phyloP scores from a whole-genome alignment of 805 yeast genomes.

The Candida ovalis region DNA sequence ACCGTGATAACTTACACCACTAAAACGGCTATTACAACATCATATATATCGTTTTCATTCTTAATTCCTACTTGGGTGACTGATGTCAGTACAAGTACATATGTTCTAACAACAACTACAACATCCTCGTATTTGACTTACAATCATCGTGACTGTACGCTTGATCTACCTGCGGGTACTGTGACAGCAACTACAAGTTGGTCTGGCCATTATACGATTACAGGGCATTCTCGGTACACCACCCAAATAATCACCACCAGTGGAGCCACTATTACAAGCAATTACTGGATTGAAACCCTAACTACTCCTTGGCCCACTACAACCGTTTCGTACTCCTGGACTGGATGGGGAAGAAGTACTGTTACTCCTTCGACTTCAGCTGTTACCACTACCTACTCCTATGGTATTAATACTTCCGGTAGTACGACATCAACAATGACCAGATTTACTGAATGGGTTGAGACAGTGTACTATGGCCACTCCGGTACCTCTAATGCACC shows the following conservation, averaged over 20 bases:
- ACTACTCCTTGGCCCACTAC: not conserved
- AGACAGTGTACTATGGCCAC: not conserved
- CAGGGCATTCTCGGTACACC: not conserved
- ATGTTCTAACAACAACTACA: constrained; percentile 1
- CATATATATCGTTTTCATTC: not conserved
- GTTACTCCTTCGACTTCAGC: not conserved
- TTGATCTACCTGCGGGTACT: not conserved
- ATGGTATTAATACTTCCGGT: not conserved
- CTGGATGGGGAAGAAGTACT: not conserved
- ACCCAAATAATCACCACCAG: not conserved
- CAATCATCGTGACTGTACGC: not conserved
- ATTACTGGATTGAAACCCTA: not conserved
- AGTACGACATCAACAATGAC: not conserved
- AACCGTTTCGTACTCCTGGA: not conserved
- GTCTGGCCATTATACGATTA: constrained; percentile 1
- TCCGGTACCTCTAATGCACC: not conserved
- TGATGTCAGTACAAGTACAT: too few species aligned
- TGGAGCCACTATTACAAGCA: not conserved
- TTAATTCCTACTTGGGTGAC: not conserved
- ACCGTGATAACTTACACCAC: not conserved
- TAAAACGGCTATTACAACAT: not conserved
- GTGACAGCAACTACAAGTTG: constrained; percentile 1
- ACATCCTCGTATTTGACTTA: not conserved
- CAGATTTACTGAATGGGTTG: not conserved
- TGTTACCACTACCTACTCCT: not conserved